These are phyloP conservation scores for Sporormia fimetaria DNA, from an alignment of 495 filamentous ascomycete genomes.

Conservation along the genomic window DNA sequence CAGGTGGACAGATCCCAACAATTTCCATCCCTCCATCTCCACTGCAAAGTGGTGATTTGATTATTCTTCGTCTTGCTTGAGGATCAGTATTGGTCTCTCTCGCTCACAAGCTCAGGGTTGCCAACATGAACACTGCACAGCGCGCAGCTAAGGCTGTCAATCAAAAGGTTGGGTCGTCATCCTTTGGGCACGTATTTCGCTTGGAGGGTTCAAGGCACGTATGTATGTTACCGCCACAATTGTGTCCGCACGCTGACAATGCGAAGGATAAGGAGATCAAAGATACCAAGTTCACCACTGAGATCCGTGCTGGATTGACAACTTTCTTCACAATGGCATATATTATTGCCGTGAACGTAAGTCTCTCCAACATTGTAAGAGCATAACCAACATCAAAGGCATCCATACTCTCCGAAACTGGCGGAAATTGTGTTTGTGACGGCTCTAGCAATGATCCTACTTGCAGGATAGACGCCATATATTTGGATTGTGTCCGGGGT, in stretches of 20 bases:
- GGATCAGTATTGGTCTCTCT: too few relatives aligned
- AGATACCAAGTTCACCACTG: conserved; percentile 65
- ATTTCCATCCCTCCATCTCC: too few relatives aligned
- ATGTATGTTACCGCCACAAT: conserved; percentile 27
- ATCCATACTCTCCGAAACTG: conserved; percentile 49
- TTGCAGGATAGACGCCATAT: conserved; percentile 46
- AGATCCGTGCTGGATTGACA: conserved; percentile 65
- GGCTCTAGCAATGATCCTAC: conserved; percentile 36
- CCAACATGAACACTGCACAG: conserved; percentile 18
- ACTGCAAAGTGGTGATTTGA: too few relatives aligned
- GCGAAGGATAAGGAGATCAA: conserved; percentile 52
- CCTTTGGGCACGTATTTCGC: conserved; percentile 43
- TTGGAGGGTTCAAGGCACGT: conserved; percentile 68
- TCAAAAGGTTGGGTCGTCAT: conserved; percentile 15
- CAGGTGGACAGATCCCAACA: too few relatives aligned
- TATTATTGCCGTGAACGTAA: conserved; percentile 56
- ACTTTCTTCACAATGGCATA: conserved; percentile 89
- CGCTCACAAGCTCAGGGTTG: not conserved
- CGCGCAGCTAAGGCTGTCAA: conserved; percentile 14
- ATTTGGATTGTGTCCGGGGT: conserved; percentile 46
- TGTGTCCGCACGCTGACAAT: conserved; percentile 3
- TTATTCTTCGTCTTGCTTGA: too few relatives aligned
- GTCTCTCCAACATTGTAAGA: not conserved
- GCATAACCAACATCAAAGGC: conserved; percentile 17
- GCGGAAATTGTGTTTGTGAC: conserved; percentile 66